Evolutionary conservation across 106 monocot species (phyloP).

Genomic region (Dendrobium officinale): DNA sequence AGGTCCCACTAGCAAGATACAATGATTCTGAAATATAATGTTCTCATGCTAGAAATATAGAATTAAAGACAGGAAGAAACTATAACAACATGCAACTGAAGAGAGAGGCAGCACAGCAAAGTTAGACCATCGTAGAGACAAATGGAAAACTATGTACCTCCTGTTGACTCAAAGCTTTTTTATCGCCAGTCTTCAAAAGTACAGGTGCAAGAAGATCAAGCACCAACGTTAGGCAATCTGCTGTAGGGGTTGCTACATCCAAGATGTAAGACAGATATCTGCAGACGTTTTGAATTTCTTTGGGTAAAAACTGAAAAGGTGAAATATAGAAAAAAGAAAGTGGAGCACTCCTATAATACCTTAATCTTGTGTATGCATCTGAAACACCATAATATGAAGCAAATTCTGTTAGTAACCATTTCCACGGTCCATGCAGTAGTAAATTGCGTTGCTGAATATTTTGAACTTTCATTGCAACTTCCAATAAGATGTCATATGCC

Average conservation of each 20-base stretch:
- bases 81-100: too few species aligned
- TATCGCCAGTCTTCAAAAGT: conserved; percentile 52
- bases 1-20: too few species aligned
- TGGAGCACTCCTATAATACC: conserved; percentile 27
- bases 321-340: background rate
- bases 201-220: conserved; percentile 75
- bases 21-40: too few species aligned
- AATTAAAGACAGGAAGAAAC: too few species aligned
- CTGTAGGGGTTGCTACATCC: conserved; percentile 96
- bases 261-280: conserved; percentile 96
- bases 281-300: background rate
- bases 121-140: too few species aligned
- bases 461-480: conserved; percentile 94
- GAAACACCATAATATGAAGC: conserved; percentile 95
- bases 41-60: too few species aligned
- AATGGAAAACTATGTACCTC: conserved; percentile 39
- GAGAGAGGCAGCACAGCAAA: too few species aligned
- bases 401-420: conserved; percentile 90
- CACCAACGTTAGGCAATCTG: conserved; percentile 72
- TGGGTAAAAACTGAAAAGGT: background rate
- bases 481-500: conserved; percentile 84
- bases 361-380: conserved; percentile 81
- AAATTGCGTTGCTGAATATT: conserved; percentile 75
- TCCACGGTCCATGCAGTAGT: conserved; percentile 86
- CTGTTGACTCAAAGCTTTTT: conserved; percentile 76